phyloP scores from a whole-genome alignment of 768 basidiomycete species.

The Symmetrospora coprosmae region DNA sequence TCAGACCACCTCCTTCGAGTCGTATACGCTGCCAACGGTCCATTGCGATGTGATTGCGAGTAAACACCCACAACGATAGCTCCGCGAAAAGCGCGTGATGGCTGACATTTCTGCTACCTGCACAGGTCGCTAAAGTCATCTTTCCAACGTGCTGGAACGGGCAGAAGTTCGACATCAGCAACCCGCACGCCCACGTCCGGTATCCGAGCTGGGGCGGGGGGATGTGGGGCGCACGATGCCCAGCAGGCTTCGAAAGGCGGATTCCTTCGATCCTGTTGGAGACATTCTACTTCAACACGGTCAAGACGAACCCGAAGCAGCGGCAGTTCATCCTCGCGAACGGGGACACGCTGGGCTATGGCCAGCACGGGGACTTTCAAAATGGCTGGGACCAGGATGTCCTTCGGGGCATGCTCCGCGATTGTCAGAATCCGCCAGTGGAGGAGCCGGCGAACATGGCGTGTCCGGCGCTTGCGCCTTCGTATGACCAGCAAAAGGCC shows the following conservation, averaged over 20 bases:
- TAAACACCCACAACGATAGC: background rate
- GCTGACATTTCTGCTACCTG: background rate
- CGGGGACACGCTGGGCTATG: slow-evolving; percentile 53
- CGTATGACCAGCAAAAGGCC: background rate
- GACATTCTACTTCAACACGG: background rate
- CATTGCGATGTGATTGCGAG: background rate
- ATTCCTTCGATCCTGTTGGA: background rate
- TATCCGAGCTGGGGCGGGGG: slow-evolving; percentile 4
- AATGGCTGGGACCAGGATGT: slow-evolving; percentile 52
- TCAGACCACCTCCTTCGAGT: background rate
- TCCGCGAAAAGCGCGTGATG: background rate
- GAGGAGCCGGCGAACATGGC: slow-evolving; percentile 5
- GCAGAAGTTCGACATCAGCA: background rate
- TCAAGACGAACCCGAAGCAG: background rate
- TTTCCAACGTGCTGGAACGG: slow-evolving; percentile 20
- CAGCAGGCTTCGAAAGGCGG: background rate
- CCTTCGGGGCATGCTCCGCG: slow-evolving; percentile 45
- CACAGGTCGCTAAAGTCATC: background rate
- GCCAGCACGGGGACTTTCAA: slow-evolving; percentile 49
- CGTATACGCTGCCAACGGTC: too few species aligned
- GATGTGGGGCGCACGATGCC: background rate
- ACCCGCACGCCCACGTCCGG: background rate
- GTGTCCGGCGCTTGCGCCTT: background rate
- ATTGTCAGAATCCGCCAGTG: background rate
- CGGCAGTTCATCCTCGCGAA: slow-evolving; percentile 37